Evolutionary conservation across 1,284 basidiomycete genomes (phyloP).

Genomic region (Neotropicomus parvogracilis): DNA sequence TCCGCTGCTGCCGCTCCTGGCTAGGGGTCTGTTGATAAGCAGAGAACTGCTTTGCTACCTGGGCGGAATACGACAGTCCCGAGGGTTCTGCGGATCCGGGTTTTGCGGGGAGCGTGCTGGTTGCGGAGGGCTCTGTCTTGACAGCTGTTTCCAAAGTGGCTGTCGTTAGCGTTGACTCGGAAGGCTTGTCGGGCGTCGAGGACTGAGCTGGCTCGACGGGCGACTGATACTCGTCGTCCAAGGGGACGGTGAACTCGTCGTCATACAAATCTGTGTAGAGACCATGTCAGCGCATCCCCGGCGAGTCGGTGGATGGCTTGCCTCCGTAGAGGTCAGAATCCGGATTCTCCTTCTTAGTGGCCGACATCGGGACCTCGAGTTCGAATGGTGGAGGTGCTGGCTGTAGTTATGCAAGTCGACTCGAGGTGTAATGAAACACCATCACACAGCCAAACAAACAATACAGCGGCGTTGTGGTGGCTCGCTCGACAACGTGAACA

Average conservation of each 20-base stretch:
- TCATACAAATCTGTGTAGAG: constrained; percentile 39
- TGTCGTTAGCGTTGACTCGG: constrained; percentile 12
- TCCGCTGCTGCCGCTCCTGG: constrained; percentile 58
- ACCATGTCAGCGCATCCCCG: constrained; percentile 4
- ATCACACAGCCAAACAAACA: constrained; percentile 28
- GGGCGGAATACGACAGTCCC: constrained; percentile 56
- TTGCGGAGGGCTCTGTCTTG: constrained; percentile 22
- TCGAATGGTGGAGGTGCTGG: background rate
- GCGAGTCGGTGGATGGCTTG: constrained; percentile 8
- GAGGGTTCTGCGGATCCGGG: constrained; percentile 22
- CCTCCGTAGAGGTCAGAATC: constrained; percentile 41
- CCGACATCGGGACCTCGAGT: constrained; percentile 18
- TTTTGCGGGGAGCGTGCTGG: constrained; percentile 34
- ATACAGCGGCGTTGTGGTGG: background rate
- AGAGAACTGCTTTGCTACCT: constrained; percentile 69
- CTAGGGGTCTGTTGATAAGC: constrained; percentile 64
- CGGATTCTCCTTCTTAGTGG: constrained; percentile 28
- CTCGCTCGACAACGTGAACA: background rate
- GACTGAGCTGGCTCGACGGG: constrained; percentile 18
- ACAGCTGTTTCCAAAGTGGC: constrained; percentile 1
- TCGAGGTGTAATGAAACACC: background rate
- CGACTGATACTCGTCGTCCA: constrained; percentile 34
- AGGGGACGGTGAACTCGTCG: constrained; percentile 37
- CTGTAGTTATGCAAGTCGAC: constrained; percentile 7
- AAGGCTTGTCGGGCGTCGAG: constrained; percentile 9